phyloP scores from a whole-genome alignment of 1,139 yeast genomes.

The Yamadazyma oceani region DNA sequence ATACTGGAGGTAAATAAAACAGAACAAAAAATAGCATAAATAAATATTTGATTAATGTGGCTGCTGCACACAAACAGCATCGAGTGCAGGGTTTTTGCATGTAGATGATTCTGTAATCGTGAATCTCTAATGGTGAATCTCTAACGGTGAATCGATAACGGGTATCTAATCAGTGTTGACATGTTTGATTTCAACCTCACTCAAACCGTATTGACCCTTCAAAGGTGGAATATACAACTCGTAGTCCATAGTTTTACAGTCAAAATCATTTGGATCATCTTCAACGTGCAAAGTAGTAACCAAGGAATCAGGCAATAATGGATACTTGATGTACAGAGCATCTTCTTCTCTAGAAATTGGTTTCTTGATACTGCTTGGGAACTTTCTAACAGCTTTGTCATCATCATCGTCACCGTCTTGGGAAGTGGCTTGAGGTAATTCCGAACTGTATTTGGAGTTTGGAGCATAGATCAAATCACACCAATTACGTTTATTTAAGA shows the following conservation, averaged over 20 bases:
- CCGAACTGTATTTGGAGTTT: conserved; percentile 28
- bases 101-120: too few relatives aligned
- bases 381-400: conserved; percentile 17
- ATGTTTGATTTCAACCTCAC: conserved; percentile 37
- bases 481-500: conserved; percentile 84
- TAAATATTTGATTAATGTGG: too few relatives aligned
- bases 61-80: too few relatives aligned
- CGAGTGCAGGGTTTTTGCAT: too few relatives aligned
- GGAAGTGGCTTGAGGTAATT: conserved; percentile 6
- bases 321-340: conserved; percentile 40
- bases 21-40: too few relatives aligned
- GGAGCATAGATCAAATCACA: conserved; percentile 43
- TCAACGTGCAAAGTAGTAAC: conserved; percentile 76
- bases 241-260: conserved; percentile 63
- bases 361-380: conserved; percentile 31
- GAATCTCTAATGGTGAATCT: too few relatives aligned
- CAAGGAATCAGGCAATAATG: conserved; percentile 57
- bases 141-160: too few relatives aligned
- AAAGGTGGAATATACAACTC: conserved; percentile 71
- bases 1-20: too few relatives aligned
- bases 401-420: conserved; percentile 1
- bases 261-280: conserved; percentile 48
- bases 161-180: conserved; percentile 12
- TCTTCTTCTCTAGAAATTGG: conserved; percentile 10
- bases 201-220: conserved; percentile 33